phyloP scores from a whole-genome alignment of 2,329 filamentous ascomycete genomes.

The Cadophora malorum region DNA sequence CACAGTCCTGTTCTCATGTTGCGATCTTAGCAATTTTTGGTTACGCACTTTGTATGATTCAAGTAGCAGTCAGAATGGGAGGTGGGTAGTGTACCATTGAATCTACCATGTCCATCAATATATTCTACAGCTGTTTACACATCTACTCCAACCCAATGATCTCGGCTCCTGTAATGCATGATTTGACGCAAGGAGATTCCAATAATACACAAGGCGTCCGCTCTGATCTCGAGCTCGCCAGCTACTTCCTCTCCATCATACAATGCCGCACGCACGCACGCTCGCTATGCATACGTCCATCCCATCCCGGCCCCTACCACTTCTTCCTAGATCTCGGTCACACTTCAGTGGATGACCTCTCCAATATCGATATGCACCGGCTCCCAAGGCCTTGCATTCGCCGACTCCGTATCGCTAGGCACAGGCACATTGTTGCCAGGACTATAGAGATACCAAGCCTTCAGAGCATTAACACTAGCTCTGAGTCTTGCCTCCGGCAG shows the following conservation, averaged over 20 bases:
- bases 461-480: constrained; percentile 84
- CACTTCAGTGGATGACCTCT: constrained; percentile 51
- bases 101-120: constrained; percentile 30
- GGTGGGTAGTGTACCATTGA: constrained; percentile 35
- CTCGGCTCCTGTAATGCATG: constrained; percentile 33
- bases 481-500: constrained; percentile 78
- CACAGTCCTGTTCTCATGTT: background rate
- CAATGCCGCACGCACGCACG: constrained; percentile 12
- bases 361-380: constrained; percentile 63
- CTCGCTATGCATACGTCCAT: constrained; percentile 21
- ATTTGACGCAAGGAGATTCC: constrained; percentile 35
- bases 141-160: constrained; percentile 34
- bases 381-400: constrained; percentile 52
- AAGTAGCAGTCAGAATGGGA: background rate
- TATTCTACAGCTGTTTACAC: constrained; percentile 42
- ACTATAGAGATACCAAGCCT: constrained; percentile 96
- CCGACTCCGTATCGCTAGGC: constrained; percentile 55
- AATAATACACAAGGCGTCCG: constrained; percentile 35
- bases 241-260: constrained; percentile 23
- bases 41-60: background rate
- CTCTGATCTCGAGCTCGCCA: constrained; percentile 17
- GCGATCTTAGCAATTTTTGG: background rate
- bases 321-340: background rate
- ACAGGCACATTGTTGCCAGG: constrained; percentile 56
- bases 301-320: background rate